Evolutionary conservation across 192 early-diverging fungal genomes (phyloP).

Genomic region (Coemansia pectinata): DNA sequence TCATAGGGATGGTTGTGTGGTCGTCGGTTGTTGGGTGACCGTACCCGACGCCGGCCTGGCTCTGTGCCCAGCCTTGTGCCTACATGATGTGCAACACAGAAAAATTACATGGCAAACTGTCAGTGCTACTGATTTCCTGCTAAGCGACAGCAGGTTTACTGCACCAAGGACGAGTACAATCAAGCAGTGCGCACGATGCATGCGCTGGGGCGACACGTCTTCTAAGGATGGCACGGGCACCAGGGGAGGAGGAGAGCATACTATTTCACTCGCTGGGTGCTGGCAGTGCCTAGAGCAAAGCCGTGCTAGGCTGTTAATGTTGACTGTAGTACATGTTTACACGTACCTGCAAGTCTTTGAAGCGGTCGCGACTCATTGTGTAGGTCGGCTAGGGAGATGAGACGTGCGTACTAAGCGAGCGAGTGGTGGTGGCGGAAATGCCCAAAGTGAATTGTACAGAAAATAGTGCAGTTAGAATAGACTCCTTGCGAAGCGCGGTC

Average conservation of each 20-base stretch:
- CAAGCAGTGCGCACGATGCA: neutral
- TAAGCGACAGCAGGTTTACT: neutral
- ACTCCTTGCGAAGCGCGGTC: neutral
- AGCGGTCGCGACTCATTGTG: conserved; percentile 29
- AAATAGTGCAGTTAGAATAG: neutral
- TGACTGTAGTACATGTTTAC: neutral
- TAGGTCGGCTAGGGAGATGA: neutral
- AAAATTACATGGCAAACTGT: neutral
- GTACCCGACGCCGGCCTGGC: neutral
- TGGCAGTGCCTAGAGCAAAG: neutral
- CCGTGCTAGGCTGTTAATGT: neutral
- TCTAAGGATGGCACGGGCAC: neutral
- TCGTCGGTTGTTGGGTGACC: neutral
- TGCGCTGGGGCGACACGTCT: neutral
- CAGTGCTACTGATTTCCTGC: neutral
- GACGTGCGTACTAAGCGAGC: neutral
- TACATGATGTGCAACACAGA: conserved; percentile 1
- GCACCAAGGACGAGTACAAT: neutral
- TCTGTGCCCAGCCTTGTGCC: conserved; percentile 9
- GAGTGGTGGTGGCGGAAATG: neutral
- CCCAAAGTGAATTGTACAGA: conserved; percentile 6
- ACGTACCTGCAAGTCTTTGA: conserved; percentile 27
- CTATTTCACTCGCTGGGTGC: neutral
- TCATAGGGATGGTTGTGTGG: conserved; percentile 1
- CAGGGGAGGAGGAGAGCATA: neutral